Evolutionary conservation across 768 basidiomycete genomes (phyloP).

Genomic region (Hypholoma sublateritium): DNA sequence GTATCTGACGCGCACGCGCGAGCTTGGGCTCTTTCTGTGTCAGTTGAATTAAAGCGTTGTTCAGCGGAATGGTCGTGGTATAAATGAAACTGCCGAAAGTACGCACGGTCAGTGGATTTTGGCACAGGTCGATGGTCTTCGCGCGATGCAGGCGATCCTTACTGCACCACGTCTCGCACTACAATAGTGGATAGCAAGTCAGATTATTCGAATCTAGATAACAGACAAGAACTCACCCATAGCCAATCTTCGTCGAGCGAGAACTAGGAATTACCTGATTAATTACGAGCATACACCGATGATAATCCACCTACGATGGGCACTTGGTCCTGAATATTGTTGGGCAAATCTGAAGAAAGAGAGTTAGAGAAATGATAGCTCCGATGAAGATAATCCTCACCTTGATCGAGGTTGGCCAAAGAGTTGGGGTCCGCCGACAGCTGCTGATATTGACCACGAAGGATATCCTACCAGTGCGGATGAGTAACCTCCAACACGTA

Average conservation of each 20-base stretch:
- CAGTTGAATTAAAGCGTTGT: not conserved
- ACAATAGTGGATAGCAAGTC: slow-evolving; percentile 6
- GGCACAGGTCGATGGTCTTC: slow-evolving; percentile 94
- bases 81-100: not conserved
- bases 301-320: slow-evolving; percentile 72
- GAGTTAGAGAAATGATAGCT: not conserved
- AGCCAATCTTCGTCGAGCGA: slow-evolving; percentile 93
- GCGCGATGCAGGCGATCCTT: slow-evolving; percentile 80
- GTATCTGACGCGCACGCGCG: slow-evolving; percentile 88
- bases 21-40: slow-evolving; percentile 95
- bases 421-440: slow-evolving; percentile 95
- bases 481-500: not conserved
- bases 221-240: slow-evolving; percentile 62
- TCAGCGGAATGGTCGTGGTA: too few species aligned
- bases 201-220: not conserved
- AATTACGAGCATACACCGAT: not conserved
- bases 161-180: slow-evolving; percentile 99
- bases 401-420: slow-evolving; percentile 93
- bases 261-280: slow-evolving; percentile 44
- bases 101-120: slow-evolving; percentile 90
- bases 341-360: slow-evolving; percentile 77
- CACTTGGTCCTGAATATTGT: slow-evolving; percentile 88
- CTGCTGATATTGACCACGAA: slow-evolving; percentile 89
- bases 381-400: slow-evolving; percentile 29
- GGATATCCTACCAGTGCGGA: slow-evolving; percentile 60